Evolutionary conservation across 805 yeast species (phyloP), one percentile per base, ranked within the genome.

Genomic region (Suhomyces sp.): DNA sequence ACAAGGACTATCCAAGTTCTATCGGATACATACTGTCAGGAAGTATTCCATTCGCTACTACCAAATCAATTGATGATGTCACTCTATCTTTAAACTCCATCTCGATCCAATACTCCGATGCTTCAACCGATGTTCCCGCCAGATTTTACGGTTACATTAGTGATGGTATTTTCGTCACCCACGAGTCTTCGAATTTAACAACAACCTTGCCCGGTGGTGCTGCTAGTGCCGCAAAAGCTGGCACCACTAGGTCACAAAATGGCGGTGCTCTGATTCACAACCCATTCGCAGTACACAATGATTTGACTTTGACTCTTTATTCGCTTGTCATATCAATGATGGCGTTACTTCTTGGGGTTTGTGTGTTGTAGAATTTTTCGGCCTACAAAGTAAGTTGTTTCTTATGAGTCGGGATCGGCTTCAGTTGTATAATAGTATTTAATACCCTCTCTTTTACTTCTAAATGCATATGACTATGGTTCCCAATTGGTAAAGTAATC

Each of bases 1-100:
- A 17, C 27, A 20, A 31, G 15, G n/a, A 15, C 9, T 24, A 41
- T 20, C 33, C 48, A 3, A 19, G n/a, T 27, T 51, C 60, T 6
- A 55, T 63, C n/a, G 67, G 54, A 8, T 53, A 52, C 45, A 71
- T 81, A 9, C 31, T 50, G 35, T 72, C 81, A 0, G 81, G 80
- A 3, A 29, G 57, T 13, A 82, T 82, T 15, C 86, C 86, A 17
- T 81, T 76, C 58, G 86, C 85, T 0, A 65, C 65, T 24, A 66
- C 67, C 13, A 22, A 15, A 33, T 10, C 43, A 4, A 35, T 12
- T 10, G 12, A 21, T 1, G 12, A 19, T n/a, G 21, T 37, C 15
- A 35, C 43, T 12, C 64, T 68, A 24, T 60, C 58, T 6, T 60
- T 8, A 48, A 61, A 64, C n/a, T n/a, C 17, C 6, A n/a, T n/a